Conservation (phyloP, 176 grass and related monocot genomes). For the Raddia distichophylla region DNA sequence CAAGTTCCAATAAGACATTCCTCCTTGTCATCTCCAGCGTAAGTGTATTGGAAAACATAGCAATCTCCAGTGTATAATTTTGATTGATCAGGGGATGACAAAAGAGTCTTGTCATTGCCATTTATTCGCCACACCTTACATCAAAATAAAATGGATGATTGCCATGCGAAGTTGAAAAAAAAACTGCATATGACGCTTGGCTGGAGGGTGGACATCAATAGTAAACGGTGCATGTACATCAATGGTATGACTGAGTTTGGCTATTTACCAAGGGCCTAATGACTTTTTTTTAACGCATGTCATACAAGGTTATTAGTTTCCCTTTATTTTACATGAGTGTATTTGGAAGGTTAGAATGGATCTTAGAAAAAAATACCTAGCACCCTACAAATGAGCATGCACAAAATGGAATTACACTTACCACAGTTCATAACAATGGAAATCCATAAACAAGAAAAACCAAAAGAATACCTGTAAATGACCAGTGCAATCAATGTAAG, state of each 20-base stretch:
- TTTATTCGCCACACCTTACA: conserved; percentile 80
- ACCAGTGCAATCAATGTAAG: conserved; percentile 93
- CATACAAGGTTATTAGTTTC: background rate
- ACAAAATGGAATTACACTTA: conserved; percentile 5
- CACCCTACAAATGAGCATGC: background rate
- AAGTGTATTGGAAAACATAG: conserved; percentile 95
- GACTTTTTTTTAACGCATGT: background rate
- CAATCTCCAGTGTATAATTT: conserved; percentile 95
- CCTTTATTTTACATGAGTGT: background rate
- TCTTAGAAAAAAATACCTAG: conserved; percentile 30
- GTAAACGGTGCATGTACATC: conserved; percentile 20
- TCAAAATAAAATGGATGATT: conserved; percentile 33
- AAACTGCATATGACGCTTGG: background rate
- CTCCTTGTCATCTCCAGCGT: conserved; percentile 84
- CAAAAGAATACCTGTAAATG: conserved; percentile 71
- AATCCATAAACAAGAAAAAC: conserved; percentile 13
- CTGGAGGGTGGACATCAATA: background rate
- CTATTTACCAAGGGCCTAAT: conserved; percentile 1
- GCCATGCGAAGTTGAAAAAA: background rate
- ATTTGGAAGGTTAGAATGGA: background rate
- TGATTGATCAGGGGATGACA: conserved; percentile 57
- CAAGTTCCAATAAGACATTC: conserved; percentile 93
- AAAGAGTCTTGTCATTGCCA: conserved; percentile 70
- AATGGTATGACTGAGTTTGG: background rate
- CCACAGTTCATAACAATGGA: background rate